Percentiles rank a stretch among this genome's conserved stretches.
Evolutionary conservation across 768 basidiomycete species (phyloP).

Genomic region (Russula griseocarnosa): DNA sequence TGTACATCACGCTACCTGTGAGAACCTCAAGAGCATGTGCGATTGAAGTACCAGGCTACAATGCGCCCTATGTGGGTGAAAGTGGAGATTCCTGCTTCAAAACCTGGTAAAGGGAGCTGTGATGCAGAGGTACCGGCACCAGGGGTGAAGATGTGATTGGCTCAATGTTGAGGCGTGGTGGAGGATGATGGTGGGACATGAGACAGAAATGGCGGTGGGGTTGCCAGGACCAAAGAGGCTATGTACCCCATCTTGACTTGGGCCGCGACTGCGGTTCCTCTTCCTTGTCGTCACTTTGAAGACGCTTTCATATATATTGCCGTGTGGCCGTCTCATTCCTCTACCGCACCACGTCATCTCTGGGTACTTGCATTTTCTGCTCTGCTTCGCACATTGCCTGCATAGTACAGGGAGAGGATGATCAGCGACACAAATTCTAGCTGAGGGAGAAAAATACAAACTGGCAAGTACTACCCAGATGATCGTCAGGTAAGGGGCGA

Average conservation of each 20-base stretch:
- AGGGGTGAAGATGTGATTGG: conserved; percentile 13
- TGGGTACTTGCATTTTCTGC: conserved; percentile 20
- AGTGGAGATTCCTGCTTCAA: conserved; percentile 18
- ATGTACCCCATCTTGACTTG: conserved; percentile 1
- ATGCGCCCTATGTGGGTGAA: conserved; percentile 9
- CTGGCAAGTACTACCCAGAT: conserved; percentile 16
- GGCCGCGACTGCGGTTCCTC: conserved; percentile 1
- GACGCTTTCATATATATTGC: conserved; percentile 10
- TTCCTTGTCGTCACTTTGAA: conserved; percentile 13
- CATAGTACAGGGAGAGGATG: background rate
- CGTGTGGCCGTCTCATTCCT: conserved; percentile 8
- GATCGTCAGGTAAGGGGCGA: conserved; percentile 16
- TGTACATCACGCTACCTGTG: too few species aligned
- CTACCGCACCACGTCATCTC: conserved; percentile 26
- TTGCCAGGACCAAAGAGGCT: background rate
- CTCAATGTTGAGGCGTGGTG: background rate
- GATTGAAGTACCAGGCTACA: conserved; percentile 4
- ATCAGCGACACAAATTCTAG: background rate
- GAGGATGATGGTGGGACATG: background rate
- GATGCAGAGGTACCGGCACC: conserved; percentile 21
- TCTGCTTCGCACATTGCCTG: conserved; percentile 23
- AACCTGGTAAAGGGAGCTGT: conserved; percentile 22
- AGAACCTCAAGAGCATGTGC: conserved; percentile 23
- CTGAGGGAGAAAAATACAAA: conserved; percentile 1
- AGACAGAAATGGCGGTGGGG: background rate